Base-by-base conservation (phyloP, 1,284 basidiomycete species). In the Cutaneotrichosporon sp. region DNA sequence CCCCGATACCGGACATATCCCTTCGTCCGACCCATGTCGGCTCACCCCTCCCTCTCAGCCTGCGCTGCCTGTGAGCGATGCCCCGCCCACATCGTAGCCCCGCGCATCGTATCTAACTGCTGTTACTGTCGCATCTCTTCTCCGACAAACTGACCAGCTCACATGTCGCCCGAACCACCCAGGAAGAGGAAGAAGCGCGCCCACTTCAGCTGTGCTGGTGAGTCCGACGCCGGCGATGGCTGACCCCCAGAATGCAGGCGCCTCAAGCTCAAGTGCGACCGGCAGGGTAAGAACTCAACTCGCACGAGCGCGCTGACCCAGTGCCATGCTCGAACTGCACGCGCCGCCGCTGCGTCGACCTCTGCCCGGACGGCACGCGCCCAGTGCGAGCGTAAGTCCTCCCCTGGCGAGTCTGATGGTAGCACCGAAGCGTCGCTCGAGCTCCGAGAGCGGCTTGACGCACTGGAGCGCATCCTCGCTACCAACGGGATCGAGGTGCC, bases 301-400 rank as follows among this genome's bases (percentile, higher is more conserved):
- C n/a, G 24, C 51, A 3, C 16, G 20, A 6, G 22, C n/a, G n/a
- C n/a, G n/a, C 10, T 47, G 1, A 31, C n/a, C 38, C 56, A 68
- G 66, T 72, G 8, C 72, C 72, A 7, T 74, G 72, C 61, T 55
- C 60, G 2, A 69, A 68, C 52, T 74, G 72, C 36, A 51, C 67
- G 18, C 66, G 72, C 42, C 65, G 73, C 20, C 56, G 59, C 4
- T 73, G 72, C 38, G 46, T 47, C 24, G 58, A 66, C 20, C 25
- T 72, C 33, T 75, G 73, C 58, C 72, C 73, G 0, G 60, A 72
- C 49, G 72, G 72, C 1, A 60, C 62, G 4, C 66, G 64, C 33
- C 60, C 65, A 20, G 59, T 62, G 45, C 58, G 63, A 57, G 45
- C 53, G 66, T 66, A 29, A 62, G 68, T 63, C 34, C 22, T 31